Base-by-base conservation (phyloP, 148 eudicot species). In the Rhododendron ferrugineum region DNA sequence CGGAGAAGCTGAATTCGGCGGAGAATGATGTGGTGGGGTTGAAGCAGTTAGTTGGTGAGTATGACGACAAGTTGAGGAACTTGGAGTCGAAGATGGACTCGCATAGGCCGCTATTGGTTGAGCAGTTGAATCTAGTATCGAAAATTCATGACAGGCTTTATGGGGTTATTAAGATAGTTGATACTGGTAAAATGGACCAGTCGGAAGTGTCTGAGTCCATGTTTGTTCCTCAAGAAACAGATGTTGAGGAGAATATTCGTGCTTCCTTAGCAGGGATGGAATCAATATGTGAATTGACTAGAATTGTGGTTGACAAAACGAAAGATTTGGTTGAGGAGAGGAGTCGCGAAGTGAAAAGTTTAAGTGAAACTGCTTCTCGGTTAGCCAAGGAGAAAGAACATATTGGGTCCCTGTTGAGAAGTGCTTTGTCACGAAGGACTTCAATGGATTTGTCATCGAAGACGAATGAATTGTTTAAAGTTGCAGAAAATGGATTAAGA, bases 231-330 rank as follows among this genome's bases (percentile, higher is more conserved):
- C 91, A 93, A 88, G 94, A 95, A 87, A 95, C 94, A 7, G 96
- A 97, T 66, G 85, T 92, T 85, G 98, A 94, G 94, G 99, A 94
- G 91, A 95, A 94, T 87, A 86, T 94, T 11, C 90, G 94, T 42
- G 99, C 99, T 4, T 92, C 95, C 26, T 90, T 97, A 86, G 99
- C 96, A 54, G 98, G 98, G 22, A 89, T 97, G 94, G 94, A 95
- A 84, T 93, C 98, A 4, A 92, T 95, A 58, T 85, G 85, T 86
- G 96, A 94, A 84, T 84, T 97, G 46, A 89, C 96, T 88, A 87
- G 86, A 85, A 87, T 90, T 80, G 93, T 92, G 80, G 86, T 88
- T 82, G 92, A 78, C 28, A 97, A 93, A 88, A 91, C 94, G 1
- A 91, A 86, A 87, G 93, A 88, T 76, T 84, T 91, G 74, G 86